Evolutionary conservation across 164 flowering plant genomes (phyloP).

Genomic region (Macadamia tetraphylla): DNA sequence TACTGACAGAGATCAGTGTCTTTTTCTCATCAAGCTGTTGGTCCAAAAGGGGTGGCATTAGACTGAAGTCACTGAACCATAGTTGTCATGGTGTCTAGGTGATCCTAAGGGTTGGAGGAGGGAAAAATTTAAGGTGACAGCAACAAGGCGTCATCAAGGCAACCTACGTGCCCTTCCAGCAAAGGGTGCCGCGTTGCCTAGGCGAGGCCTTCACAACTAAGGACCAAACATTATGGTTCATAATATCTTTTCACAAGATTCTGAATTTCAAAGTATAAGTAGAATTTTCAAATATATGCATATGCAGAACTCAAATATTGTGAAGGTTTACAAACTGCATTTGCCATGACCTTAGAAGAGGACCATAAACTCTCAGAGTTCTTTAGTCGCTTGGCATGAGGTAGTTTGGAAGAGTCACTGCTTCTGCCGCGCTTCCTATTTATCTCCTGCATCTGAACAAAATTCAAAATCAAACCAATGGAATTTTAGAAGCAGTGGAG

Average conservation of each 20-base stretch:
- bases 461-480: background rate
- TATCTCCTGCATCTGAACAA: constrained; percentile 16
- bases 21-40: constrained; percentile 10
- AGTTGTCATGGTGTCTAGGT: no score
- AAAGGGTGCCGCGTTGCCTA: no score
- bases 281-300: background rate
- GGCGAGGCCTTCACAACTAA: no score
- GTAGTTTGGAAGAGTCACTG: background rate
- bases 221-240: background rate
- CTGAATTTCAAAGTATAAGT: background rate
- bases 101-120: no score
- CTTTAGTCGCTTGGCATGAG: background rate
- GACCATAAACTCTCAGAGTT: constrained; percentile 8
- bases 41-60: background rate
- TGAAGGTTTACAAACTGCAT: constrained; percentile 1
- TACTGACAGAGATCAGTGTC: constrained; percentile 5
- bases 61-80: background rate
- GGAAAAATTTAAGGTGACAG: no score
- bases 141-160: no score
- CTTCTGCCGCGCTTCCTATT: background rate
- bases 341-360: background rate
- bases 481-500: background rate
- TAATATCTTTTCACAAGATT: background rate
- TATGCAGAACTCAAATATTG: constrained; percentile 10
- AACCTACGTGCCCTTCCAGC: no score